These are phyloP conservation scores for Aspergillus aculeatus DNA, from an alignment of 2,329 filamentous ascomycete species.

Conservation along the genomic window DNA sequence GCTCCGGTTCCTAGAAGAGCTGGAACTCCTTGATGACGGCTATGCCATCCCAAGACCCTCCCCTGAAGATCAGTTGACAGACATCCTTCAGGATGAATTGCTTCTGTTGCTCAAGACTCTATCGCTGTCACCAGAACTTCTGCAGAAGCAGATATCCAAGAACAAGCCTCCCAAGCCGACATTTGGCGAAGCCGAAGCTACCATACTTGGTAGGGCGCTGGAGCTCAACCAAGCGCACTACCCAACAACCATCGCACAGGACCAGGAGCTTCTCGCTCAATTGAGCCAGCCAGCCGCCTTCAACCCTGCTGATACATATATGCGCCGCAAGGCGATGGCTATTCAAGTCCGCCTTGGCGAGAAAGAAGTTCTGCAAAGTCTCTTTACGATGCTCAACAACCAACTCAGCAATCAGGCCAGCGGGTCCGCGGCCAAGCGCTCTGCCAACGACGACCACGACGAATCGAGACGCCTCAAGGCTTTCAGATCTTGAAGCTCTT, in stretches of 20 bases:
- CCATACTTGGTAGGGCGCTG: conserved; percentile 36
- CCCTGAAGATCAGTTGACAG: conserved; percentile 26
- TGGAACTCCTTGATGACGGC: conserved; percentile 67
- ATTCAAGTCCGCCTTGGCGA: conserved; percentile 68
- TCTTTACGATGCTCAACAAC: conserved; percentile 43
- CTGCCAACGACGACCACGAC: conserved; percentile 24
- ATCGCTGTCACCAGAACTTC: conserved; percentile 31
- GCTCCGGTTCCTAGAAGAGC: conserved; percentile 60
- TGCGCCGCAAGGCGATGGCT: conserved; percentile 56
- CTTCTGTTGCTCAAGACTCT: conserved; percentile 40
- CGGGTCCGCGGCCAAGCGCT: conserved; percentile 31
- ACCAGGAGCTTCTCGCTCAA: conserved; percentile 43
- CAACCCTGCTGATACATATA: conserved; percentile 34
- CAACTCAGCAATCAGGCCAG: conserved; percentile 15
- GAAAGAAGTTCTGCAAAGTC: conserved; percentile 63
- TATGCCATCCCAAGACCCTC: conserved; percentile 59
- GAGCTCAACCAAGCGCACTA: conserved; percentile 49
- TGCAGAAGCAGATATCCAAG: conserved; percentile 34
- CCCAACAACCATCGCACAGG: conserved; percentile 53
- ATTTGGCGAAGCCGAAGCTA: conserved; percentile 28
- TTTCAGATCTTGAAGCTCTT: conserved; percentile 21
- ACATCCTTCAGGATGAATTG: conserved; percentile 41
- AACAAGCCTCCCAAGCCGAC: conserved; percentile 38
- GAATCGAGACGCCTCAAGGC: conserved; percentile 31
- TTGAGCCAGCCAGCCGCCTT: conserved; percentile 32